Evolutionary conservation across 2,329 filamentous ascomycete species (phyloP).

Genomic region (Colletotrichum sp.): DNA sequence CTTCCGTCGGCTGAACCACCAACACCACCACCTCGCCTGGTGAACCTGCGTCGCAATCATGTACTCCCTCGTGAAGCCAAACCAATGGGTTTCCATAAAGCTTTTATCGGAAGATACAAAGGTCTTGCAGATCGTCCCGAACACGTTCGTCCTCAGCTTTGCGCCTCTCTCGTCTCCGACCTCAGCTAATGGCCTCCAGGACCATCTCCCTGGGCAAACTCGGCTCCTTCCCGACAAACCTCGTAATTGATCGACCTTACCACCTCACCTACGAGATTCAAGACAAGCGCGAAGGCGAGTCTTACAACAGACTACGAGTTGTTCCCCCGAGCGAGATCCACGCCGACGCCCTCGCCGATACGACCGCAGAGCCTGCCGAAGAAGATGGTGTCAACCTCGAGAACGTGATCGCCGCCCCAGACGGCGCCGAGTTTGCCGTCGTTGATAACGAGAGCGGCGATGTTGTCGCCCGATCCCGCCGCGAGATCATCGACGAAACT

Average conservation of each 20-base stretch:
- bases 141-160: constrained; percentile 52
- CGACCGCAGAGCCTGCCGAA: constrained; percentile 42
- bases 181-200: constrained; percentile 47
- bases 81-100: constrained; percentile 65
- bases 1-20: background rate
- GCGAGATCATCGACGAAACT: constrained; percentile 64
- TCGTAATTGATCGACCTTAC: constrained; percentile 89
- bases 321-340: constrained; percentile 84
- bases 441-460: constrained; percentile 46
- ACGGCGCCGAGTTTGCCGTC: constrained; percentile 47
- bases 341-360: constrained; percentile 71
- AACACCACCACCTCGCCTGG: background rate
- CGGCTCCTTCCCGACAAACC: constrained; percentile 86
- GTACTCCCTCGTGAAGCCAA: constrained; percentile 56
- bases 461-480: constrained; percentile 59
- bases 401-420: constrained; percentile 38
- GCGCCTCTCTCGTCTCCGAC: background rate
- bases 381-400: constrained; percentile 45
- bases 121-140: constrained; percentile 62
- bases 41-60: constrained; percentile 27
- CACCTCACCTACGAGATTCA: constrained; percentile 90
- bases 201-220: constrained; percentile 92
- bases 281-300: constrained; percentile 69
- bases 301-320: constrained; percentile 74
- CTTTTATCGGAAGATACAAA: constrained; percentile 64